Evolutionary conservation across 139 green algal genomes (phyloP), one percentile per base, ranked within the genome.

Genomic region (Eudorina sp.): DNA sequence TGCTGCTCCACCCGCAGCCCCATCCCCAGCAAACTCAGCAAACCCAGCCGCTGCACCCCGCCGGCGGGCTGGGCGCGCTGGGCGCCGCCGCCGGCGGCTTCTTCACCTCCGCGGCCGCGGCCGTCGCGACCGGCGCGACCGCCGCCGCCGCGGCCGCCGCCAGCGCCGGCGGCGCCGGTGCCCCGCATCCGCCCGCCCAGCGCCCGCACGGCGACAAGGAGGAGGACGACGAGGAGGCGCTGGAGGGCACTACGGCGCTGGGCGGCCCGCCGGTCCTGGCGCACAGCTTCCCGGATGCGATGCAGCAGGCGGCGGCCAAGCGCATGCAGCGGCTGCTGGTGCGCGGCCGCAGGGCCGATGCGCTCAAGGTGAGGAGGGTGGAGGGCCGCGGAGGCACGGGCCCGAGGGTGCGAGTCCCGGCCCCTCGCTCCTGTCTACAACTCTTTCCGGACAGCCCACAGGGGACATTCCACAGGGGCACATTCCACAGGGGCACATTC

Each of bases 241-340:
- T 84, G 53, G 53, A 53, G 19, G 53, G 36, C 38, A 13, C 7
- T 46, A 19, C 45, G 31, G 53, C 78, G 4, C 38, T 74, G 25
- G 79, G 60, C 62, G 79, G 79, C 7, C 41, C 64, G 34, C 60
- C 81, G 31, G 81, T 87, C 45, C 64, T 87, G 60, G 81, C 81
- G 19, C 62, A 31, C 8, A 9, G 7, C 25, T 4, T 43, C 7
- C n/a, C 64, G 8, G 81, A 87, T 41, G 64, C 55, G 43, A 4
- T 68, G 43, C 81, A 87, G 81, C 62, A 78, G 60, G 81, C 81
- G 60, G 81, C 81, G 36, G 81, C 81, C 25, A 69, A 87, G 66
- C 81, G 64, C 25, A 87, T 95, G 89, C 92, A 96, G 90, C 83
- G 83, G n/a, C 90, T 96, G 90, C 87, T 96, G 72, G 62, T 96